Conservation (phyloP, 306 rosid species). For the Quercus variabilis region DNA sequence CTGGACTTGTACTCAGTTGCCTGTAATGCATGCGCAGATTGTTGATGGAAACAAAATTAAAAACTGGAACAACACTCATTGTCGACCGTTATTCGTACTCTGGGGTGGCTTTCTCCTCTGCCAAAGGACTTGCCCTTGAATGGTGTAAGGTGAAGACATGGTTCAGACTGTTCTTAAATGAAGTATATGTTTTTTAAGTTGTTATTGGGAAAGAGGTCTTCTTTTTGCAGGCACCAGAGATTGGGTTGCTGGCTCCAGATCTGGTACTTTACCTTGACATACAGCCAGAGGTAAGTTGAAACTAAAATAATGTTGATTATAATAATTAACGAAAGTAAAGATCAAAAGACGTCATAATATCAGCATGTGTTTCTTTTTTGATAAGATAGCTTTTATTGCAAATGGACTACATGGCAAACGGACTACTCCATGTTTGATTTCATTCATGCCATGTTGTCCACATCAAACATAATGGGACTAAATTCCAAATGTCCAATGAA, state of each 20-base stretch:
- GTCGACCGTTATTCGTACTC: constrained; percentile 96
- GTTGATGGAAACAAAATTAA: constrained; percentile 80
- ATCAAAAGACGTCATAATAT: neutral
- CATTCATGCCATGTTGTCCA: too few species aligned
- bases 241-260: constrained; percentile 83
- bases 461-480: too few species aligned
- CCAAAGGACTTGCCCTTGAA: constrained; percentile 79
- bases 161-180: neutral
- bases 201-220: constrained; percentile 3
- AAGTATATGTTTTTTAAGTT: neutral
- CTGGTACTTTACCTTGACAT: constrained; percentile 74
- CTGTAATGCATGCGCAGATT: constrained; percentile 43
- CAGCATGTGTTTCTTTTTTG: neutral
- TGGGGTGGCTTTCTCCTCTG: constrained; percentile 94
- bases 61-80: constrained; percentile 79
- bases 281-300: constrained; percentile 68
- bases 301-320: neutral
- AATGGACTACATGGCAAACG: too few species aligned
- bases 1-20: neutral
- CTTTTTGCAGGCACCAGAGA: constrained; percentile 78
- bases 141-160: constrained; percentile 81
- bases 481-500: too few species aligned
- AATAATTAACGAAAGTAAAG: neutral
- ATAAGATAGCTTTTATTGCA: too few species aligned
- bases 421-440: too few species aligned